Conservation (phyloP, 1,284 basidiomycete species). For the Austroboletus rostrupii region DNA sequence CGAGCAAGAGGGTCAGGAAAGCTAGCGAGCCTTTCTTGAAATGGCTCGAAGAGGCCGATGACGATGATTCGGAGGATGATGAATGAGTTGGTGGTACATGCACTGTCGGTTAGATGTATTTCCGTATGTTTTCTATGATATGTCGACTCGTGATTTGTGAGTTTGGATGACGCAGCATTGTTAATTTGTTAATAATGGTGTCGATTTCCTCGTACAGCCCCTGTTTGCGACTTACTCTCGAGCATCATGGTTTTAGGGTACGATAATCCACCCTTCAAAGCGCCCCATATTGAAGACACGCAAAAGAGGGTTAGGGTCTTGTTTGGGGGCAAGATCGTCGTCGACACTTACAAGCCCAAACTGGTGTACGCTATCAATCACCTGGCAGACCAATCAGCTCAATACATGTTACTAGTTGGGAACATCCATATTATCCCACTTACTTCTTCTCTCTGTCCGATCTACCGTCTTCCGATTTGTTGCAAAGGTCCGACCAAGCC, state of each 20-base stretch:
- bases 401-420: conserved; percentile 48
- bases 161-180: background rate
- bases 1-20: conserved; percentile 93
- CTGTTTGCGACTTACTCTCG: background rate
- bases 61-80: conserved; percentile 26
- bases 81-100: conserved; percentile 3
- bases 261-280: conserved; percentile 31
- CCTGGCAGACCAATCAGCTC: conserved; percentile 2
- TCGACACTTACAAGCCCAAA: conserved; percentile 52
- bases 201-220: background rate
- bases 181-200: background rate
- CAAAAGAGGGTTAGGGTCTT: conserved; percentile 52
- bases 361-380: conserved; percentile 47
- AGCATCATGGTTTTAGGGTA: conserved; percentile 13
- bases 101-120: background rate
- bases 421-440: conserved; percentile 46
- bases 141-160: conserved; percentile 4
- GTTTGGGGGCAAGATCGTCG: conserved; percentile 47
- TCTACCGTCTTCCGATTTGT: conserved; percentile 33
- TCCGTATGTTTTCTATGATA: conserved; percentile 9
- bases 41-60: conserved; percentile 60
- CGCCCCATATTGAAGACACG: conserved; percentile 41
- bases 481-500: conserved; percentile 32
- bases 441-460: conserved; percentile 52
- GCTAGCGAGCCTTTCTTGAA: conserved; percentile 94